These are phyloP conservation scores for Candida sanyaensis DNA, from an alignment of 1,139 yeast genomes.

Conservation along the genomic window DNA sequence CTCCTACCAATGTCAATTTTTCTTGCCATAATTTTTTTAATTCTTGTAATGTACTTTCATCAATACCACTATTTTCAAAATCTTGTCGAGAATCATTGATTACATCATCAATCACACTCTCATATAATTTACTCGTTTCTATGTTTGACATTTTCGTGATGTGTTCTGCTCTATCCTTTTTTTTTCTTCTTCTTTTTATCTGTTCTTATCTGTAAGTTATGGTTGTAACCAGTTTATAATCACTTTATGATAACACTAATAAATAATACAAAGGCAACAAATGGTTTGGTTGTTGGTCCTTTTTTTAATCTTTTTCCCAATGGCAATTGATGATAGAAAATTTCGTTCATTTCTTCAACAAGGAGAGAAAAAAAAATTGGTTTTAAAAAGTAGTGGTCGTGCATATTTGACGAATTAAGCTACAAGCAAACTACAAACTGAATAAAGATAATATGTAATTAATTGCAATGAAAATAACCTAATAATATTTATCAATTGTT, in stretches of 20 bases:
- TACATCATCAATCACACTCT: slow-evolving; percentile 84
- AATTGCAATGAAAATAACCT: background rate
- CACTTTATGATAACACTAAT: background rate
- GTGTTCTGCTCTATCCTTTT: background rate
- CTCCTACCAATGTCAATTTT: slow-evolving; percentile 68
- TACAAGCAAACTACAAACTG: too few relatives aligned
- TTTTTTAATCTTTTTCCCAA: background rate
- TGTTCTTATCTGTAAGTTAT: background rate
- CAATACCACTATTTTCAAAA: slow-evolving; percentile 94
- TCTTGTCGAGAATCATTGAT: slow-evolving; percentile 90
- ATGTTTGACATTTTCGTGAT: slow-evolving; percentile 37
- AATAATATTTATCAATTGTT: background rate
- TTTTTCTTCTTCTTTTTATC: too few relatives aligned
- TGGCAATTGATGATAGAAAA: slow-evolving; percentile 1
- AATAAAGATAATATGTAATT: too few relatives aligned
- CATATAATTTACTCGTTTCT: slow-evolving; percentile 63
- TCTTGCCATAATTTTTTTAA: slow-evolving; percentile 83
- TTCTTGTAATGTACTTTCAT: slow-evolving; percentile 87
- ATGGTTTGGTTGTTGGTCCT: background rate
- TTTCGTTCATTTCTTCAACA: background rate
- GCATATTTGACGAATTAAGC: background rate
- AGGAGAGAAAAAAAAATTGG: slow-evolving; percentile 2
- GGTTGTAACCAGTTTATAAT: background rate
- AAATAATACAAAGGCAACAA: background rate
- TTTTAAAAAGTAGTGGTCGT: slow-evolving; percentile 4